Conservation (phyloP, 495 filamentous ascomycete species). For the Xylaria castorea region DNA sequence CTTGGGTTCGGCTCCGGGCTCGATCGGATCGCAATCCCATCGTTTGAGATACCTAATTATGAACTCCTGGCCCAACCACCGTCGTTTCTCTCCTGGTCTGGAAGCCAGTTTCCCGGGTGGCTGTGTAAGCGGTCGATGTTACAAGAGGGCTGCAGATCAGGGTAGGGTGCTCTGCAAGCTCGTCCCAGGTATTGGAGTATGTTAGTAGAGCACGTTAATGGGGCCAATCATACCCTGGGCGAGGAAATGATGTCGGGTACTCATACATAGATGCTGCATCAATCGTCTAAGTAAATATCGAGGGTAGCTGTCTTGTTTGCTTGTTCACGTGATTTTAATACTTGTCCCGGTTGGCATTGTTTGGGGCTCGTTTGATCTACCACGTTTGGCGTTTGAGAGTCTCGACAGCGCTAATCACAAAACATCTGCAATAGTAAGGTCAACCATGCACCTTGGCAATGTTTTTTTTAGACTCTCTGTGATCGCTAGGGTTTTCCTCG, state of each 20-base stretch:
- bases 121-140: slow-evolving; percentile 4
- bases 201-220: not conserved
- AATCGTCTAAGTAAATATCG: not conserved
- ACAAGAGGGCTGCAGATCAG: slow-evolving; percentile 11
- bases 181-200: not conserved
- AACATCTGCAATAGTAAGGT: slow-evolving; percentile 1
- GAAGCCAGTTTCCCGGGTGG: slow-evolving; percentile 5
- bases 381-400: slow-evolving; percentile 30
- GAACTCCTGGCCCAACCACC: not conserved
- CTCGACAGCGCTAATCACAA: slow-evolving; percentile 12
- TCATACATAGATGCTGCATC: not conserved
- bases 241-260: not conserved
- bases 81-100: not conserved
- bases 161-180: not conserved
- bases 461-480: not conserved
- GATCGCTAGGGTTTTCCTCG: not conserved
- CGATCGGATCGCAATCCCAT: not conserved
- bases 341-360: slow-evolving; percentile 18
- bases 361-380: slow-evolving; percentile 43
- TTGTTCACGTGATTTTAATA: slow-evolving; percentile 6
- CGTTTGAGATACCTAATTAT: not conserved
- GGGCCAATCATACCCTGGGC: not conserved
- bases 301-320: not conserved
- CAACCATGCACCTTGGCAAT: slow-evolving; percentile 6
- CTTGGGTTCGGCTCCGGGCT: not conserved